Evolutionary conservation across 192 early-diverging fungal species (phyloP).

Genomic region (Backusella circina): DNA sequence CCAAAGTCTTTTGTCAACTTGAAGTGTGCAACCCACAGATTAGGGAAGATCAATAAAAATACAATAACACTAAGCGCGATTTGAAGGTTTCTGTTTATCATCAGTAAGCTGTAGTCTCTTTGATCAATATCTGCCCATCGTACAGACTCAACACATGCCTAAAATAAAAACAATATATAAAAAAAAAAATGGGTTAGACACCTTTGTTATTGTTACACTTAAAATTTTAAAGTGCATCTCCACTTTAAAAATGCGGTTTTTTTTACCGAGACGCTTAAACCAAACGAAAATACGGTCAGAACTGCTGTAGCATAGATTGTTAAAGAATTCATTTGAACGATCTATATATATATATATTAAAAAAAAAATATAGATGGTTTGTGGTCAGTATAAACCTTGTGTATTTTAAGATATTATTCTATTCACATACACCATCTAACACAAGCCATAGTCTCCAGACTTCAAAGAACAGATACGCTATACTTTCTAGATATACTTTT

Average conservation of each 20-base stretch:
- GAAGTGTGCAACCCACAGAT: background rate
- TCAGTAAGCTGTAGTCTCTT: background rate
- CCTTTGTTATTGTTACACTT: background rate
- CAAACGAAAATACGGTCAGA: background rate
- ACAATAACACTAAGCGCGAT: background rate
- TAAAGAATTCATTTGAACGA: background rate
- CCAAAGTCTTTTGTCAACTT: background rate
- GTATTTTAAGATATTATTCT: background rate
- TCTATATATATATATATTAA: background rate
- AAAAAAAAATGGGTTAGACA: background rate
- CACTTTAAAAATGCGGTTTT: background rate
- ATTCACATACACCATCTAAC: background rate
- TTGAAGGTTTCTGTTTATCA: background rate
- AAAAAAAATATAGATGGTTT: background rate
- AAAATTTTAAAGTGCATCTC: background rate
- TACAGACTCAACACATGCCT: background rate
- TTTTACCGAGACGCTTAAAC: background rate
- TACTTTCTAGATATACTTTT: background rate
- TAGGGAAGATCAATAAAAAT: background rate
- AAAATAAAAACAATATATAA: background rate
- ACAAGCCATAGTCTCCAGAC: background rate
- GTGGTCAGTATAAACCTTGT: background rate
- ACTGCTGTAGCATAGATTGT: background rate
- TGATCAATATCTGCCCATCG: background rate
- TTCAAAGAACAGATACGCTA: background rate